Conservation (phyloP, 2,329 filamentous ascomycete genomes). For the Sporothrix luriei region DNA sequence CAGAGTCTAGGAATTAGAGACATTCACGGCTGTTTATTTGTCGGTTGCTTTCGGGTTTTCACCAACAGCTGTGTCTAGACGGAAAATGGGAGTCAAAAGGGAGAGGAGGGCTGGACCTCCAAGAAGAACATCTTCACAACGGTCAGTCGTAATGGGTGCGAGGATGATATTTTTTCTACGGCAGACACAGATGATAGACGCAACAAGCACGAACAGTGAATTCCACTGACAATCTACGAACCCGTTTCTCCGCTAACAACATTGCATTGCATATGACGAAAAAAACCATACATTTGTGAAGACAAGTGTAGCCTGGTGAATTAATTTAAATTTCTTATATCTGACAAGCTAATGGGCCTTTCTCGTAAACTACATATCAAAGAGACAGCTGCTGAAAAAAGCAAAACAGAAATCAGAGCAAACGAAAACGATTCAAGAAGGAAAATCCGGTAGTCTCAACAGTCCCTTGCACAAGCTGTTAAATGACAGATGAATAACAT, state of each 20-base stretch:
- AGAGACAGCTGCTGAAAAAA: too few relatives aligned
- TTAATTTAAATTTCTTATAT: too few relatives aligned
- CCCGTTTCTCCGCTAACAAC: too few relatives aligned
- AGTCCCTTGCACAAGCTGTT: neutral
- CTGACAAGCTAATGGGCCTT: too few relatives aligned
- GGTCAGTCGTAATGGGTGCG: conserved; percentile 35
- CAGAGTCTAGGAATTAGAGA: neutral
- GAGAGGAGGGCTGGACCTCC: conserved; percentile 30
- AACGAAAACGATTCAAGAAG: neutral
- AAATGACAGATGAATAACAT: neutral
- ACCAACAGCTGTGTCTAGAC: neutral
- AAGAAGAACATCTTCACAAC: neutral
- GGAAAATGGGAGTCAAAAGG: neutral
- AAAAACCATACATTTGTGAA: too few relatives aligned
- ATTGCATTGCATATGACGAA: neutral
- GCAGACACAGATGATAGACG: conserved; percentile 23
- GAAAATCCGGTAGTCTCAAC: neutral
- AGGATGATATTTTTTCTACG: conserved; percentile 28
- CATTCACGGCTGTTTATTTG: conserved; percentile 1
- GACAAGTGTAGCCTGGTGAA: too few relatives aligned
- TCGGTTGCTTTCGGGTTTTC: neutral
- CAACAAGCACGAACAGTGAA: conserved; percentile 17
- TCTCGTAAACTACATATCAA: too few relatives aligned
- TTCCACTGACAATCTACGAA: conserved; percentile 7
- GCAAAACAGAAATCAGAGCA: neutral